Evolutionary conservation across 257 asterid genomes (phyloP).

Genomic region (Catharanthus roseus): DNA sequence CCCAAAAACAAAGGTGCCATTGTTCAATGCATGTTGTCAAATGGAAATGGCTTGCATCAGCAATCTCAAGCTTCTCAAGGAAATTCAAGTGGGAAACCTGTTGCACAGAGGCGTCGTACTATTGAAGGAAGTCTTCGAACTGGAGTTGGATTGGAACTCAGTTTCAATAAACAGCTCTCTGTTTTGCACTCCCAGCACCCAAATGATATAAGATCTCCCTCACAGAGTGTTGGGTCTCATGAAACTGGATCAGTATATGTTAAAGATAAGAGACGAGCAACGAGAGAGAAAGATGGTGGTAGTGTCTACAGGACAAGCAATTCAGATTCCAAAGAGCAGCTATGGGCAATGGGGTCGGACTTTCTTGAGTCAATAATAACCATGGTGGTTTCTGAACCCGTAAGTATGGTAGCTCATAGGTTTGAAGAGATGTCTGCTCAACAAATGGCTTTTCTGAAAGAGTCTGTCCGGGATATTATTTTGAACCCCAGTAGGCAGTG

Average conservation of each 20-base stretch:
- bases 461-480: conserved; percentile 59
- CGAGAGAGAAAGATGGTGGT: conserved; percentile 48
- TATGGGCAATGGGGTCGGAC: conserved; percentile 50
- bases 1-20: conserved; percentile 53
- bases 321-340: conserved; percentile 47
- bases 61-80: conserved; percentile 54
- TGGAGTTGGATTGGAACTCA: conserved; percentile 47
- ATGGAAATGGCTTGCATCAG: conserved; percentile 47
- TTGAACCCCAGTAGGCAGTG: conserved; percentile 53
- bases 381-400: conserved; percentile 76
- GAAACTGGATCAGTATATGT: conserved; percentile 53
- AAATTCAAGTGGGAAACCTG: conserved; percentile 50
- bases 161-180: conserved; percentile 40
- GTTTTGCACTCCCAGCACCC: conserved; percentile 28
- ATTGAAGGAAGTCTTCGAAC: conserved; percentile 53
- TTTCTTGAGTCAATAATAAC: conserved; percentile 71
- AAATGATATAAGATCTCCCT: conserved; percentile 29
- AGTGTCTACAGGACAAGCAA: conserved; percentile 34
- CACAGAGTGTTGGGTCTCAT: conserved; percentile 49
- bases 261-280: conserved; percentile 41
- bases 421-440: conserved; percentile 55
- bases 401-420: conserved; percentile 48
- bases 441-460: conserved; percentile 52
- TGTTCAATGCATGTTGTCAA: conserved; percentile 41
- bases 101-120: conserved; percentile 30